Evolutionary conservation across 805 yeast genomes (phyloP), one percentile per base, ranked within the genome.

Genomic region (Wickerhamomyces chaumierensis): DNA sequence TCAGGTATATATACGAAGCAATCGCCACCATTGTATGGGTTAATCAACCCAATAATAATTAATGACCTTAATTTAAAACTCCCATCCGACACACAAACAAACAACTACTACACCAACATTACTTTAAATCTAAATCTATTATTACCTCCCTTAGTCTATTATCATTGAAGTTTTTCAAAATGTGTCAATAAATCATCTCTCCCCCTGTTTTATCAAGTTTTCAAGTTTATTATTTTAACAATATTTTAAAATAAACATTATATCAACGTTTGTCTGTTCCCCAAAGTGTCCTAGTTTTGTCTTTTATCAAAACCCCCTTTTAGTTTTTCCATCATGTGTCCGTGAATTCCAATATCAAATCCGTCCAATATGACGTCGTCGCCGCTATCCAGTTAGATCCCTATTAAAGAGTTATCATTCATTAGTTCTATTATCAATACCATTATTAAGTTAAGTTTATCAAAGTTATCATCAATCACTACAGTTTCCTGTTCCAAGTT

Each of bases 291-390:
- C n/a, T 39, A 38, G 37, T 32, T 35, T 36, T 34, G 17, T 32
- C 38, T 43, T 36, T 36, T 40, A 34, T 21, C 34, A 44, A 45
- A 44, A 42, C 36, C 33, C 39, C 38, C 35, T 39, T 21, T 11
- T 21, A 21, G n/a, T 21, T 7, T 21, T 34, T 36, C 39, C 44
- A 51, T 39, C 38, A 51, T 52, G 55, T 44, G 48, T 41, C 53
- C 47, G 44, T 52, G 51, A 48, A 48, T 25, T 38, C 33, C 37
- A 31, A 38, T 33, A 42, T 29, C 18, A 23, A 39, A 33, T 19
- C 49, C 52, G 52, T 46, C 51, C 56, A 49, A 39, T 29, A 52
- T 49, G 56, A 38, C 56, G 55, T 47, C 41, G 41, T 42, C 39
- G 31, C 36, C 40, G 33, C 35, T 31, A 25, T 34, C 34, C 17